Base-by-base conservation (phyloP, 257 asterid genomes). In the Nicotiana undulata region DNA sequence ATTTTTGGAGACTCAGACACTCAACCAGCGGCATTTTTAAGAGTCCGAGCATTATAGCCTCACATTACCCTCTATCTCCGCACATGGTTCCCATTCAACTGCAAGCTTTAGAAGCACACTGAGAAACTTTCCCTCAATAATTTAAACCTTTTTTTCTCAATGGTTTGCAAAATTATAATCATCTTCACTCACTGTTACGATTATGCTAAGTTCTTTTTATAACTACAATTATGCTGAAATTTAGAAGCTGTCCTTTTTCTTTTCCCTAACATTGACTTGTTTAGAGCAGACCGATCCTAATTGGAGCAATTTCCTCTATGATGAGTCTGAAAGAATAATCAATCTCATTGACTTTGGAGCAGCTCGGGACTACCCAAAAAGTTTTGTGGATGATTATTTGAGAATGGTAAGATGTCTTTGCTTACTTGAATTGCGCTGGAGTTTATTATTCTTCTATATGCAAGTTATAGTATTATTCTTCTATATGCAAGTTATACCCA, bases 311-410 rank as follows among this genome's bases (percentile, higher is more conserved):
- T 95, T 95, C 81, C 86, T 95, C 59, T 95, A 92, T 75, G 92
- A 95, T 26, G 93, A 88, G 56, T 80, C 85, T 81, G 70, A 81
- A 34, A 92, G 88, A 79, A 78, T 88, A 58, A 88, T 95, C 87
- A 95, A 95, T 79, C 99, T 95, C 82, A 93, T 95, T 66, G 99
- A 95, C 90, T 95, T 95, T 51, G 99, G 99, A 76, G 99, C 99
- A 81, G 94, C 99, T 81, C 93, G 93, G 81, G 97, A 86, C 79
- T 95, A 83, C 88, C 97, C 96, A 22, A 92, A 92, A 83, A 83
- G 78, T 76, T 95, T 95, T 55, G 98, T 95, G 16, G 98, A 93
- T 82, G 94, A 93, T 87, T 95, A 93, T 64, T 82, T 95, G 52
- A 90, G 91, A 84, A 95, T 93, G 99, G 99, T 93, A 84, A 86